A percentile compares a stretch with the other conserved stretches of the same genome.
Conservation (phyloP, 495 filamentous ascomycete genomes). For the Penicillium argentinense region DNA sequence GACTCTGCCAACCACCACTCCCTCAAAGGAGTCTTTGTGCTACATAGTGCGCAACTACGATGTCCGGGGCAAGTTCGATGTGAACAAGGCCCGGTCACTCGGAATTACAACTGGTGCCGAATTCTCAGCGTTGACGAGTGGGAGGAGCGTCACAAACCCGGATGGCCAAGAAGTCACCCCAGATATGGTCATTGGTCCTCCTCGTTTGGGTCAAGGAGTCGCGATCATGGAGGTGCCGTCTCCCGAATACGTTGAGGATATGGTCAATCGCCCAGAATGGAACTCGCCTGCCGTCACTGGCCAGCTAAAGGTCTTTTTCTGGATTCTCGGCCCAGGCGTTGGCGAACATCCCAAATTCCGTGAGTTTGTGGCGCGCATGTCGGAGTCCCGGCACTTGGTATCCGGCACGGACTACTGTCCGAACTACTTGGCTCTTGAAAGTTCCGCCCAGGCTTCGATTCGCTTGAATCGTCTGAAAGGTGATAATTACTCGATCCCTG, state of each 20-base stretch:
- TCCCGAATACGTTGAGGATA: constrained; percentile 59
- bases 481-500: constrained; percentile 63
- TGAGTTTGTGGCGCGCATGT: constrained; percentile 64
- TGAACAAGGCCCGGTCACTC: constrained; percentile 56
- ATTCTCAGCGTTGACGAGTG: constrained; percentile 56
- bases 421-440: constrained; percentile 68
- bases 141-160: constrained; percentile 50
- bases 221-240: constrained; percentile 79
- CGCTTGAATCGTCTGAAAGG: constrained; percentile 69
- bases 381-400: constrained; percentile 68
- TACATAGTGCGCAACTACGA: constrained; percentile 79
- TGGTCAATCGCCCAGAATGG: constrained; percentile 76
- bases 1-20: constrained; percentile 63
- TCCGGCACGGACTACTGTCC: constrained; percentile 69
- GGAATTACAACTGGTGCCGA: constrained; percentile 54
- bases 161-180: constrained; percentile 60
- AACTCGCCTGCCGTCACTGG: constrained; percentile 59
- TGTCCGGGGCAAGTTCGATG: constrained; percentile 76
- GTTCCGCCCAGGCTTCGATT: constrained; percentile 59
- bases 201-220: constrained; percentile 60
- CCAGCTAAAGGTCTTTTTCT: constrained; percentile 69
- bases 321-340: constrained; percentile 76
- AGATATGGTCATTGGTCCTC: constrained; percentile 64
- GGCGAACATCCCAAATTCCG: constrained; percentile 57
- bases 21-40: constrained; percentile 66